Base-by-base conservation (phyloP, 768 basidiomycete species). In the Pleurotus ostreatus region DNA sequence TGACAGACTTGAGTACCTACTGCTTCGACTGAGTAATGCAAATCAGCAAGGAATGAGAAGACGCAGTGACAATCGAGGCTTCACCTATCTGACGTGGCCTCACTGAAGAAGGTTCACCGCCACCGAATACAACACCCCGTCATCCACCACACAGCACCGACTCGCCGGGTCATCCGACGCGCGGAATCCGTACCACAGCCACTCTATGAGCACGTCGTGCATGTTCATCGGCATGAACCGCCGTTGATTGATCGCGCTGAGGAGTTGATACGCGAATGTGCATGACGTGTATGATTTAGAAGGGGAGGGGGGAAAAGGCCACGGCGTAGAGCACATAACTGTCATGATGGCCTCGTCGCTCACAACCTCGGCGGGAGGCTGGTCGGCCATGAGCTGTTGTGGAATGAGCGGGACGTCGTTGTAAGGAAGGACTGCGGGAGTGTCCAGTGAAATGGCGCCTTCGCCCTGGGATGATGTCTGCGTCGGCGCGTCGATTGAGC, bases 141-240 rank as follows among this genome's bases (percentile, higher is more conserved):
- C 37, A 41, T 53, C 51, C 13, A 53, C 51, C 2, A 53, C 38
- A 53, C 51, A 53, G 15, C 51, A 53, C 23, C 11, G 15, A 7
- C 6, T 5, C 16, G 38, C 34, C 1, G 30, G 3, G 5, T 40
- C 51, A 15, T 11, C n/a, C 4, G 51, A 53, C 3, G 51, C 37
- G 1, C 51, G 15, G 4, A 53, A 37, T 15, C 51, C 51, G 20
- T 20, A 15, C 34, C 38, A 53, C 8, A 53, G 38, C 51, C 51
- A 53, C 18, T 53, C n/a, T 18, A 40, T 16, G 1, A 53, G 22
- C 13, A 53, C 41, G n/a, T 53, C 51, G 11, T 37, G 41, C 51
- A 53, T 53, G 12, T 23, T 53, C 51, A 53, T 13, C 16, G 51
- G 51, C 39, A 53, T 53, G 16, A 40, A 53, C n/a, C 51, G 20